These are phyloP conservation scores for Solanum hybrid DNA, from an alignment of 305 asterid genomes.

Conservation along the genomic window DNA sequence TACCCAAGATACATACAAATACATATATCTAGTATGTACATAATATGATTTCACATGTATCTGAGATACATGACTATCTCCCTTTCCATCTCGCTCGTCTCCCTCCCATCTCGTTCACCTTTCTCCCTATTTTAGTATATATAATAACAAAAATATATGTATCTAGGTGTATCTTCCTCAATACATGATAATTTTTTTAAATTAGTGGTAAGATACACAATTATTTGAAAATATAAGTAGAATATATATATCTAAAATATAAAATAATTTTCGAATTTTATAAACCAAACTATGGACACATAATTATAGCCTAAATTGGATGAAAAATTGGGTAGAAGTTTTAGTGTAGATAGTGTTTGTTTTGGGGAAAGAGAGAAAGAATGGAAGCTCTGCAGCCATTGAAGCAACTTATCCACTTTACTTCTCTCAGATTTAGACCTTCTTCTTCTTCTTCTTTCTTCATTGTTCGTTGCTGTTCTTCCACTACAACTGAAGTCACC, in stretches of 20 bases:
- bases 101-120: too few relatives aligned
- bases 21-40: background rate
- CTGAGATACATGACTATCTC: too few relatives aligned
- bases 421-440: constrained; percentile 9
- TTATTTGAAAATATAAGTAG: too few relatives aligned
- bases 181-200: too few relatives aligned
- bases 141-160: accelerated
- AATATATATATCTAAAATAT: too few relatives aligned
- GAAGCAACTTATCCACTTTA: constrained; percentile 46
- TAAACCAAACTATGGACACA: background rate
- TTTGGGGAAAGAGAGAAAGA: background rate
- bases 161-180: background rate
- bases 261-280: too few relatives aligned
- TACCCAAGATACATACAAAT: too few relatives aligned
- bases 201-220: background rate
- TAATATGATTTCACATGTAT: too few relatives aligned
- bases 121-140: background rate
- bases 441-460: constrained; percentile 11
- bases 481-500: constrained; percentile 13
- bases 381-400: constrained; percentile 51
- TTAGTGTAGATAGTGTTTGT: background rate
- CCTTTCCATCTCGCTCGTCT: accelerated
- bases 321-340: background rate
- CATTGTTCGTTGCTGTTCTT: constrained; percentile 47
- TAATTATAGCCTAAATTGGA: background rate